phyloP scores from a whole-genome alignment of 2,329 filamentous ascomycete species.

The Neocatenulostroma microsporum region DNA sequence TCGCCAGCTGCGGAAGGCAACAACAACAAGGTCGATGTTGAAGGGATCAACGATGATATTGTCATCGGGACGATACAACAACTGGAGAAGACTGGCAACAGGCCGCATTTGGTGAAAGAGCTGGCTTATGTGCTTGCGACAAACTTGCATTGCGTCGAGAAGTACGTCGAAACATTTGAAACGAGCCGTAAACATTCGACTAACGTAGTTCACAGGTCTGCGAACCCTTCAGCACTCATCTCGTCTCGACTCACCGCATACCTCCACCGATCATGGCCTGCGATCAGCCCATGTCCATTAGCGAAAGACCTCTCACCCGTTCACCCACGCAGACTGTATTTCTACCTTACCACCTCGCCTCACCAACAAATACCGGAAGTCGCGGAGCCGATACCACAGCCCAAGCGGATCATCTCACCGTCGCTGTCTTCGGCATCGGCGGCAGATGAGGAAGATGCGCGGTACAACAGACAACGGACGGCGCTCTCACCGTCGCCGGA shows the following conservation, averaged over 20 bases:
- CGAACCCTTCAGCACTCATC: constrained; percentile 90
- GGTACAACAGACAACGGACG: constrained; percentile 48
- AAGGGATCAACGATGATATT: constrained; percentile 88
- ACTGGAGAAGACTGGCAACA: constrained; percentile 80
- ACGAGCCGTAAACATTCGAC: constrained; percentile 15
- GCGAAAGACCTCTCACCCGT: constrained; percentile 88
- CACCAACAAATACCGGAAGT: constrained; percentile 70
- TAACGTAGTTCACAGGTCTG: constrained; percentile 58
- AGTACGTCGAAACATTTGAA: constrained; percentile 54
- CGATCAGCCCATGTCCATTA: constrained; percentile 71
- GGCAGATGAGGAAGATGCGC: constrained; percentile 63
- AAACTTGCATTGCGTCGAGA: constrained; percentile 75
- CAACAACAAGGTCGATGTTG: constrained; percentile 59
- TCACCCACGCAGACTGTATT: constrained; percentile 91
- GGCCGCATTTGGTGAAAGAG: constrained; percentile 91
- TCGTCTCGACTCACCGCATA: constrained; percentile 86
- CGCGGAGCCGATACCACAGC: constrained; percentile 25
- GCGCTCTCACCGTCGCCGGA: constrained; percentile 86
- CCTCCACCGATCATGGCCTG: constrained; percentile 76
- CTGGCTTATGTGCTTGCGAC: constrained; percentile 71
- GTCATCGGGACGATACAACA: constrained; percentile 85
- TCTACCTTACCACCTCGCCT: constrained; percentile 83
- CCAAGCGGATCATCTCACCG: constrained; percentile 65
- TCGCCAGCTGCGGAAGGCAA: constrained; percentile 53
- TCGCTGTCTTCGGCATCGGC: constrained; percentile 68